Conservation (phyloP, 345 rosid species). For the Salix dunnii region DNA sequence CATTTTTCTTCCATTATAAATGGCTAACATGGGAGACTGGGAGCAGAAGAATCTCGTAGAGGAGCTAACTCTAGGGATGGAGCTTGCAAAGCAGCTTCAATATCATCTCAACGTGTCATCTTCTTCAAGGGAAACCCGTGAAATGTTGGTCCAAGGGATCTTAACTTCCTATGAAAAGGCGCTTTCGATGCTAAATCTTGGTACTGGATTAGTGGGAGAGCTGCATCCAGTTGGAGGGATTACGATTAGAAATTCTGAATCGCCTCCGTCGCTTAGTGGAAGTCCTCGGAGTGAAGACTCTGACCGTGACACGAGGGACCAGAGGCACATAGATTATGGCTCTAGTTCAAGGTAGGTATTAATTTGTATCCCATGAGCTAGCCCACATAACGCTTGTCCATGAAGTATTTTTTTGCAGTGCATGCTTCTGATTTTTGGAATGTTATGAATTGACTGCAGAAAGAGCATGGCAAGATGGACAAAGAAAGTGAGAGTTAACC, state of each 20-base stretch:
- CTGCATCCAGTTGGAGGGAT: slow-evolving; percentile 12
- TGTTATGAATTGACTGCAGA: slow-evolving; percentile 28
- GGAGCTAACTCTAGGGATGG: slow-evolving; percentile 62
- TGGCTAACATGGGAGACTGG: slow-evolving; percentile 48
- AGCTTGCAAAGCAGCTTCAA: slow-evolving; percentile 51
- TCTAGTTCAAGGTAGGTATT: slow-evolving; percentile 39
- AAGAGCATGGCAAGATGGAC: slow-evolving; percentile 57
- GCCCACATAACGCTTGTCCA: background rate
- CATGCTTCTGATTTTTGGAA: background rate
- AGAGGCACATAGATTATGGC: slow-evolving; percentile 30
- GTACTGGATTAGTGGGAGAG: slow-evolving; percentile 11
- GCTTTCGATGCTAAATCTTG: slow-evolving; percentile 47
- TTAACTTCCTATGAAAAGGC: slow-evolving; percentile 55
- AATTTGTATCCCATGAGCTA: background rate
- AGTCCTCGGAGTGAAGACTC: slow-evolving; percentile 76
- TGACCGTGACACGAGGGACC: slow-evolving; percentile 45
- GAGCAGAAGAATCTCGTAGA: slow-evolving; percentile 46
- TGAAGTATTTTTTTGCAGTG: background rate
- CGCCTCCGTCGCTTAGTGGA: slow-evolving; percentile 41
- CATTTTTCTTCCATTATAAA: background rate
- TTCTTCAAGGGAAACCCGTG: slow-evolving; percentile 41
- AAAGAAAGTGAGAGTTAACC: slow-evolving; percentile 44
- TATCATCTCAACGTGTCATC: slow-evolving; percentile 37
- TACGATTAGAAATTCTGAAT: slow-evolving; percentile 31
- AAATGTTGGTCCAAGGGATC: slow-evolving; percentile 47